A percentile compares a stretch with the other conserved stretches of the same genome.
Conservation (phyloP, 805 yeast genomes). For the Metschnikowia dekortorum region DNA sequence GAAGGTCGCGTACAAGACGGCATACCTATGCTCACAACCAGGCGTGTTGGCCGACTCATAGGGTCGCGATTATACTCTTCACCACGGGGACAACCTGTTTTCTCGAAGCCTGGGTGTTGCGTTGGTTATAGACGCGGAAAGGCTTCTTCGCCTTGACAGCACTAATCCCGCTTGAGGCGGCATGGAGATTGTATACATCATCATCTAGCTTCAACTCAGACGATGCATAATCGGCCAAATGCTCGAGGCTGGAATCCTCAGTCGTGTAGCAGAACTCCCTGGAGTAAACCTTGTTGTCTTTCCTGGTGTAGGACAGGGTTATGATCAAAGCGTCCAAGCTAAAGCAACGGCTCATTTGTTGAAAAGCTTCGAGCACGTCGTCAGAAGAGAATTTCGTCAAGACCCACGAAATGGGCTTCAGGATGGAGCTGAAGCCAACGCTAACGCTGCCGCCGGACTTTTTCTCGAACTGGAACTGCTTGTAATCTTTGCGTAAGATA, state of each 20-base stretch:
- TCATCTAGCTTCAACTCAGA: slow-evolving; percentile 22
- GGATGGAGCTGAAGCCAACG: slow-evolving; percentile 77
- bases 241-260: slow-evolving; percentile 11
- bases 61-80: slow-evolving; percentile 27
- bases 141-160: slow-evolving; percentile 8
- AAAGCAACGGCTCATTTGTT: slow-evolving; percentile 16
- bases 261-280: slow-evolving; percentile 32
- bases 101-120: slow-evolving; percentile 61
- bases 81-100: slow-evolving; percentile 79
- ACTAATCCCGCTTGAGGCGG: slow-evolving; percentile 12
- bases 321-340: slow-evolving; percentile 30
- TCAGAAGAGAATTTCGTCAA: slow-evolving; percentile 19
- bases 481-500: slow-evolving; percentile 78
- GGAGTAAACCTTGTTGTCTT: slow-evolving; percentile 27
- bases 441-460: slow-evolving; percentile 20
- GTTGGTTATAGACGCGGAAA: slow-evolving; percentile 40
- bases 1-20: slow-evolving; percentile 17
- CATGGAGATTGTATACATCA: slow-evolving; percentile 21
- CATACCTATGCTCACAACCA: slow-evolving; percentile 19
- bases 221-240: slow-evolving; percentile 18
- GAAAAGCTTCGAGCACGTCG: slow-evolving; percentile 23
- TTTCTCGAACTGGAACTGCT: slow-evolving; percentile 49
- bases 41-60: background rate
- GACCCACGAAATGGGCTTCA: slow-evolving; percentile 58
- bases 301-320: slow-evolving; percentile 37